Evolutionary conservation across 2,329 filamentous ascomycete species (phyloP).

Genomic region (Ophiostoma angusticollis): DNA sequence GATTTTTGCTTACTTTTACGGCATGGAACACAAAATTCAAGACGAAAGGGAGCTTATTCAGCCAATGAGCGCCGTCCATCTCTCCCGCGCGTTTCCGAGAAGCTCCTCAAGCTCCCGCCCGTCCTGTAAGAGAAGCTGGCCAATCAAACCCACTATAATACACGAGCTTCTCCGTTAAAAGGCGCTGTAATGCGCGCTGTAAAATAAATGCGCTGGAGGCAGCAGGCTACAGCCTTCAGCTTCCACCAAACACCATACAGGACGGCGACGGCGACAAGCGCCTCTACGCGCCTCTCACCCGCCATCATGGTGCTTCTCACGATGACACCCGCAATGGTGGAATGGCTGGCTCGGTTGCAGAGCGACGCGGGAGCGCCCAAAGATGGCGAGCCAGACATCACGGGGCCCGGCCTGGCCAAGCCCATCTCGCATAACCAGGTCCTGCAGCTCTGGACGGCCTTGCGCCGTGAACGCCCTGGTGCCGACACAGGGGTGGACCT

Average conservation of each 20-base stretch:
- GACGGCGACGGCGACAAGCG: no score
- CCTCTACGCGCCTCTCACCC: neutral
- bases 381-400: constrained; percentile 34
- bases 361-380: neutral
- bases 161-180: no score
- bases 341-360: constrained; percentile 34
- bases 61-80: constrained; percentile 1
- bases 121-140: no score
- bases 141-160: no score
- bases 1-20: no score
- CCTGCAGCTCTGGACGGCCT: constrained; percentile 43
- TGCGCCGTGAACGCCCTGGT: constrained; percentile 21
- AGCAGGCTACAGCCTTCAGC: no score
- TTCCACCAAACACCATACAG: no score
- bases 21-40: no score
- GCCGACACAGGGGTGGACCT: constrained; percentile 19
- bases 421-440: constrained; percentile 63
- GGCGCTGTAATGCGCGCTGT: no score
- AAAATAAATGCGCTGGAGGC: no score
- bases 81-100: constrained; percentile 7
- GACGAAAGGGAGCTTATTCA: constrained; percentile 1
- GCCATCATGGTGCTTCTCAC: constrained; percentile 59
- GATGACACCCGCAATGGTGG: constrained; percentile 58
- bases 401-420: constrained; percentile 41
- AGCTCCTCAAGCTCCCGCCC: constrained; percentile 1